A percentile compares a stretch with the other conserved stretches of the same genome.
Evolutionary conservation across 306 rosid species (phyloP).

Genomic region (Lotus japonicus): DNA sequence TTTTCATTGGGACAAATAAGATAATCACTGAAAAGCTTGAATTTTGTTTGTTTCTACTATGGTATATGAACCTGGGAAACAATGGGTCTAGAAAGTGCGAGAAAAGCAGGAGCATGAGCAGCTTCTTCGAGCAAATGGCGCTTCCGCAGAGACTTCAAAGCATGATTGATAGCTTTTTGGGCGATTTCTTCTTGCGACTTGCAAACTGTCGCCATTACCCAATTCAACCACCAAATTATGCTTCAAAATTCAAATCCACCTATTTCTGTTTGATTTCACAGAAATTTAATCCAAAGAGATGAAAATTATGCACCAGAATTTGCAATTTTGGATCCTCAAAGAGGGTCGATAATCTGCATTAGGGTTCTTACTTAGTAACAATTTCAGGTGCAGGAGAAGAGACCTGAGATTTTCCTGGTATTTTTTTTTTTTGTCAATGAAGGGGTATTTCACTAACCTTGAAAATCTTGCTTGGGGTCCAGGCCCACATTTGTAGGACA

Average conservation of each 20-base stretch:
- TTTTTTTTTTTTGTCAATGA: too few species aligned
- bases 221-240: not conserved
- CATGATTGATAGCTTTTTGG: constrained; percentile 63
- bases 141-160: constrained; percentile 69
- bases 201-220: constrained; percentile 15
- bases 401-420: too few species aligned
- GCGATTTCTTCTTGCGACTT: constrained; percentile 60
- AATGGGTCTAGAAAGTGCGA: constrained; percentile 72
- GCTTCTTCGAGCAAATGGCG: constrained; percentile 96
- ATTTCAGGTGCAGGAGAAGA: not conserved
- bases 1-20: not conserved
- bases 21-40: constrained; percentile 8
- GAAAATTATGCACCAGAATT: not conserved
- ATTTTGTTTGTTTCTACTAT: not conserved
- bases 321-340: not conserved
- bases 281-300: not conserved
- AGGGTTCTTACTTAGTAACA: not conserved
- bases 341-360: not conserved
- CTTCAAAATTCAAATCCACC: not conserved
- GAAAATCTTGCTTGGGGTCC: not conserved
- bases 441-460: too few species aligned
- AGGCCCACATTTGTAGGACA: not conserved
- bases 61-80: constrained; percentile 51
- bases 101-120: constrained; percentile 82
- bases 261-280: not conserved